Base-by-base conservation (phyloP, 371 early-diverging fungal genomes). In the Chytridiales sp. region DNA sequence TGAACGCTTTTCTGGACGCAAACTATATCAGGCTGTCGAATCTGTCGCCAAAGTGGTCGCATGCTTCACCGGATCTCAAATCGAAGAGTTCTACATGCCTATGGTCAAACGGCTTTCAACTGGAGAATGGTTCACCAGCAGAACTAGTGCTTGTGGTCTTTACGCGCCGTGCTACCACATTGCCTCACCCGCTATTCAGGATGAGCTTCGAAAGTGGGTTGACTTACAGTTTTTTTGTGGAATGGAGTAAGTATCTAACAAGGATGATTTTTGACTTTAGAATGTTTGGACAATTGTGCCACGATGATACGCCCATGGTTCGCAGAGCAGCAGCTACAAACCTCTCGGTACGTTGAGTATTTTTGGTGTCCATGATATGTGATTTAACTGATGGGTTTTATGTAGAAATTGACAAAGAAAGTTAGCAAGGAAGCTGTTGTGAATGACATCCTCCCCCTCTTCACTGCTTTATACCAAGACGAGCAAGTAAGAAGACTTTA, bases 61-160 rank as follows among this genome's bases (percentile, higher is more conserved):
- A 11, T 63, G 72, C 22, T 77, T 98, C 67, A 82, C 83, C 66
- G 79, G 83, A 59, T 70, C 69, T 27, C 96, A 95, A 61, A 72
- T 94, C 52, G 94, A 94, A 63, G 87, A 91, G 60, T 83, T 85
- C 64, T 91, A 89, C 70, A 80, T 95, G 24, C 96, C 97, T 26
- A 84, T 95, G 67, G 69, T 98, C 35, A 92, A 89, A 68, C 85
- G 97, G 29, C 82, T 98, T 44, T 85, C 91, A 22, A 73, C 79
- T 47, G 97, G 97, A 42, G 96, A 94, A 72, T 98, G 99, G 99
- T 98, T 98, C 68, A 96, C 97, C 15, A 92, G 89, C 68, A 87
- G 96, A 59, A 89, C 91, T 17, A 91, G 92, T 63, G 95, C 96
- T 19, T 87, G 93, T 47, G 95, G 95, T 13, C 81, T 97, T 36